These are phyloP conservation scores for Aspergillus sp. DNA, from an alignment of 2,329 filamentous ascomycete species.

Conservation along the genomic window DNA sequence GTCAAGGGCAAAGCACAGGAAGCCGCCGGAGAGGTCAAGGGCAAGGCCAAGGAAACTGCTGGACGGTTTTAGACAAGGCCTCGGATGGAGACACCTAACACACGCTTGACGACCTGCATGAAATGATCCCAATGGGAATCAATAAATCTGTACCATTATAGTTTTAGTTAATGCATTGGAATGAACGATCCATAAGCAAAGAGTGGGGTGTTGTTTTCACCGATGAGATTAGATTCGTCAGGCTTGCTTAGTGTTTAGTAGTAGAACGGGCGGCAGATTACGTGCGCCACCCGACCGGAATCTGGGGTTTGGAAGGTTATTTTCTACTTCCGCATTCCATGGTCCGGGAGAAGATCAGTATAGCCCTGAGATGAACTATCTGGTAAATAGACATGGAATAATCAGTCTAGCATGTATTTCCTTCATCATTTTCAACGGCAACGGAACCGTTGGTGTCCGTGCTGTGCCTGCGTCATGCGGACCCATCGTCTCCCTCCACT, in stretches of 20 bases:
- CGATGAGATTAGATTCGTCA: neutral
- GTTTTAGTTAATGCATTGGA: neutral
- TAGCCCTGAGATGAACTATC: neutral
- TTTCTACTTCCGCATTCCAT: neutral
- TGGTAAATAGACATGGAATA: neutral
- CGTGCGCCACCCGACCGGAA: neutral
- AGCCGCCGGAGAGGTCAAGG: conserved; percentile 18
- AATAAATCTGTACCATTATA: neutral
- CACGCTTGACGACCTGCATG: neutral
- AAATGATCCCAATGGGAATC: neutral
- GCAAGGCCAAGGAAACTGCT: conserved; percentile 30
- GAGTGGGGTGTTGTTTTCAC: neutral
- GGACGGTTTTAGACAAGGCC: conserved; percentile 2
- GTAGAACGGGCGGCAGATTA: neutral
- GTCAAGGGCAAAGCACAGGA: conserved; percentile 22
- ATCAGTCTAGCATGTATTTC: neutral
- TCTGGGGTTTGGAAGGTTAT: neutral
- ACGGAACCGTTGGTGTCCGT: neutral
- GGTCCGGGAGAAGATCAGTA: neutral
- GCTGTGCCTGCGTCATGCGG: neutral
- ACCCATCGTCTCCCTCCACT: neutral
- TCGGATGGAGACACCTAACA: neutral
- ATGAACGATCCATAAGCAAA: neutral
- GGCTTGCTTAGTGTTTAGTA: neutral
- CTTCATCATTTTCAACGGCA: neutral